Conservation (phyloP, 2,329 filamentous ascomycete species). For the Stachybotrys chlorohalonatus region DNA sequence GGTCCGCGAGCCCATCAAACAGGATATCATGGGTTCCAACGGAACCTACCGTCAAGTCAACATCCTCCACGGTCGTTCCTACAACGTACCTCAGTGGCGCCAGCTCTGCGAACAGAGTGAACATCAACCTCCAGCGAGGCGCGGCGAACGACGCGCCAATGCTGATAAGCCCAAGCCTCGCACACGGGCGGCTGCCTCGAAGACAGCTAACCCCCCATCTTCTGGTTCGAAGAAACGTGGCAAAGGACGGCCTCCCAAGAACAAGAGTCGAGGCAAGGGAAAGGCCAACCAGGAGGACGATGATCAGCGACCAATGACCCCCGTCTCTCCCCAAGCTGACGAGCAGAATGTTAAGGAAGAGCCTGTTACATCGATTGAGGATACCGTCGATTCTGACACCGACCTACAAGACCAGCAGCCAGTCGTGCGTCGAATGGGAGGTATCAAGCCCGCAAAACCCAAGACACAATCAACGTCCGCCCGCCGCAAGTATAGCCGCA, state of each 20-base stretch:
- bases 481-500: slow-evolving; percentile 75
- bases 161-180: slow-evolving; percentile 41
- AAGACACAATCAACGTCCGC: slow-evolving; percentile 73
- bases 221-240: slow-evolving; percentile 27
- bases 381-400: slow-evolving; percentile 33
- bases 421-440: slow-evolving; percentile 37
- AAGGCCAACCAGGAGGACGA: slow-evolving; percentile 28
- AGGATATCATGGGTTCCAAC: slow-evolving; percentile 93
- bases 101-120: slow-evolving; percentile 88
- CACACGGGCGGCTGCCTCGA: slow-evolving; percentile 25
- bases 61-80: slow-evolving; percentile 89
- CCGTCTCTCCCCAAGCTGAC: slow-evolving; percentile 42
- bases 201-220: slow-evolving; percentile 16
- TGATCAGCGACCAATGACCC: slow-evolving; percentile 49
- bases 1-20: slow-evolving; percentile 94
- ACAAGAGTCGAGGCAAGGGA: slow-evolving; percentile 26
- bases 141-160: slow-evolving; percentile 69
- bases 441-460: slow-evolving; percentile 39
- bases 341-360: slow-evolving; percentile 17
- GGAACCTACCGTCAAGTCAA: slow-evolving; percentile 97
- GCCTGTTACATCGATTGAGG: slow-evolving; percentile 40
- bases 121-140: slow-evolving; percentile 85
- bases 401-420: slow-evolving; percentile 30
- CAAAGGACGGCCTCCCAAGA: slow-evolving; percentile 28
- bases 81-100: slow-evolving; percentile 95